Percentiles rank a stretch among this genome's conserved stretches.
Conservation (phyloP, 169 alveolate genomes). For the Theileria equi region DNA sequence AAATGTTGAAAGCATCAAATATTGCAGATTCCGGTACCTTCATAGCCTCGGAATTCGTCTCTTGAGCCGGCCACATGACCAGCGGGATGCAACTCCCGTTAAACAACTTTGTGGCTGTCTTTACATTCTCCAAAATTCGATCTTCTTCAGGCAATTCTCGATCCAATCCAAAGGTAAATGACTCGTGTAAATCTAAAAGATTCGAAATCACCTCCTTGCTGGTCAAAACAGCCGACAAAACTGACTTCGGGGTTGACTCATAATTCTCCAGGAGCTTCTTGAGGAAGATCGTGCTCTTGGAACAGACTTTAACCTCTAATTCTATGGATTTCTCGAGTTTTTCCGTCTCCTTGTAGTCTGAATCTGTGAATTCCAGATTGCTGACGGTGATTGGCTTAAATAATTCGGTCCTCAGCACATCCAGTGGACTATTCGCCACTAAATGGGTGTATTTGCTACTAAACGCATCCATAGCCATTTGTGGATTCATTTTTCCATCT, state of each 20-base stretch:
- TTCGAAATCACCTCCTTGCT: constrained; percentile 2
- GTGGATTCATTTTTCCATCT: not conserved
- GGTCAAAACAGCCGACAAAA: constrained; percentile 19
- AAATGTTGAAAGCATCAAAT: constrained; percentile 38
- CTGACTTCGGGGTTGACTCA: no score
- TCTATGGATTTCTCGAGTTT: not conserved
- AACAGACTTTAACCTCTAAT: constrained; percentile 29
- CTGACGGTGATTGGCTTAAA: constrained; percentile 1
- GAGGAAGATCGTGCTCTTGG: constrained; percentile 4
- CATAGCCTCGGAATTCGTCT: no score
- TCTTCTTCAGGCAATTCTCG: not conserved
- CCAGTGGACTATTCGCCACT: no score
- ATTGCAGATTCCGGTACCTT: constrained; percentile 24
- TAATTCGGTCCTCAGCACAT: constrained; percentile 36
- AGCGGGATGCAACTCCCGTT: constrained; percentile 29
- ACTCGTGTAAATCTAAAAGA: not conserved
- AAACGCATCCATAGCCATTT: constrained; percentile 10
- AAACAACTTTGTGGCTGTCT: constrained; percentile 10
- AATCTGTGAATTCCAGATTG: constrained; percentile 22
- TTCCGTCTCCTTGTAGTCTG: not conserved
- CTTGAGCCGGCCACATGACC: constrained; percentile 48
- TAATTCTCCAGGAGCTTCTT: constrained; percentile 1
- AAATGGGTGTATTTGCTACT: no score
- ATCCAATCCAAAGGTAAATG: constrained; percentile 23
- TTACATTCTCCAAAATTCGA: not conserved